Percentiles rank a stretch among this genome's conserved stretches.
Evolutionary conservation across 1,284 basidiomycete species (phyloP).

Genomic region (Schizophyllum amplum): DNA sequence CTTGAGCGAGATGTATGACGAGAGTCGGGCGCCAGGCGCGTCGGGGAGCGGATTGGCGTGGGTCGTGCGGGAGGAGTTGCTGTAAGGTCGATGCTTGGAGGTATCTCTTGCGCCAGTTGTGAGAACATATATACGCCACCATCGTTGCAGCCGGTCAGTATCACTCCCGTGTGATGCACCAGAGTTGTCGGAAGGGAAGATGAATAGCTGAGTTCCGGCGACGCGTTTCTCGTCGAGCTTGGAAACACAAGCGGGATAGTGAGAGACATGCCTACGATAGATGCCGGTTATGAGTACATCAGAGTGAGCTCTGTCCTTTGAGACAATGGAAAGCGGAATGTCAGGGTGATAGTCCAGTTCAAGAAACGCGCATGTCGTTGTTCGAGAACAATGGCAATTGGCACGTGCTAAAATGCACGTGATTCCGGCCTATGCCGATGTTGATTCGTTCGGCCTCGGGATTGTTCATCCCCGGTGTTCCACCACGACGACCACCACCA

Average conservation of each 20-base stretch:
- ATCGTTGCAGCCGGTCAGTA: slow-evolving; percentile 19
- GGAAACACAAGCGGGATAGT: not conserved
- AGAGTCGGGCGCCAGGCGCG: slow-evolving; percentile 20
- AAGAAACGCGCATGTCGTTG: too few relatives aligned
- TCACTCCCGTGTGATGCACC: not conserved
- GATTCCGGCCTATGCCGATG: too few relatives aligned
- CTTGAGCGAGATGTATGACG: slow-evolving; percentile 16
- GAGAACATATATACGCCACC: slow-evolving; percentile 30
- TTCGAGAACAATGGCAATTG: too few relatives aligned
- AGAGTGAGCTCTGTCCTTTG: too few relatives aligned
- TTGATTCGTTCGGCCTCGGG: too few relatives aligned
- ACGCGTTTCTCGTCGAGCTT: not conserved
- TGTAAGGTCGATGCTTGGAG: not conserved
- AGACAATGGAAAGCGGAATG: too few relatives aligned
- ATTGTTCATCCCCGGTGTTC: too few relatives aligned
- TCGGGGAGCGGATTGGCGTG: slow-evolving; percentile 13
- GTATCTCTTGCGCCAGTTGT: slow-evolving; percentile 7
- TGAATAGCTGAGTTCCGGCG: slow-evolving; percentile 1
- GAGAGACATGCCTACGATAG: too few relatives aligned
- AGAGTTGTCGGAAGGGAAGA: not conserved
- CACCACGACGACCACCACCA: not conserved
- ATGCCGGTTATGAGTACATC: too few relatives aligned
- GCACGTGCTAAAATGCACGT: too few relatives aligned
- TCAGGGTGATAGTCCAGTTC: too few relatives aligned
- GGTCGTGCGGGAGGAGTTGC: slow-evolving; percentile 12